Conservation (phyloP, 352 stramenopile genomes). For the Saprolegnia parasitica region DNA sequence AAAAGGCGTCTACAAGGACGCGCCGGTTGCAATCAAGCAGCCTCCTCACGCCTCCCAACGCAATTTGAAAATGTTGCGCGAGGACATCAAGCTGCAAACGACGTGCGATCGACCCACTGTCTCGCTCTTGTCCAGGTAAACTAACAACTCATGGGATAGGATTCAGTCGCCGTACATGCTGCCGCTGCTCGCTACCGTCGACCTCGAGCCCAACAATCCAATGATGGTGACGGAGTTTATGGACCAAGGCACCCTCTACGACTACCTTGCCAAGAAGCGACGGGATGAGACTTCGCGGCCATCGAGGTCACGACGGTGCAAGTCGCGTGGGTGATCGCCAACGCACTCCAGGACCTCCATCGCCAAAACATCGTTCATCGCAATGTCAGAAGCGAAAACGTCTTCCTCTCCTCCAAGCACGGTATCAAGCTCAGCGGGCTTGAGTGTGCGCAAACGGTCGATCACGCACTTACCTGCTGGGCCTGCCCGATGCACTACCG, state of each 20-base stretch:
- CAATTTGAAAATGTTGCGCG: too few species aligned
- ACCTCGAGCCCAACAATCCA: not conserved
- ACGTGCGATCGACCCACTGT: too few species aligned
- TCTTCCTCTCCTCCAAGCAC: not conserved
- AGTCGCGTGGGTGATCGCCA: not conserved
- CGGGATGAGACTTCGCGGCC: too few species aligned
- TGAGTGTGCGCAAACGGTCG: too few species aligned
- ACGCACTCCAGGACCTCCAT: not conserved
- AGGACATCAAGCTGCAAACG: too few species aligned
- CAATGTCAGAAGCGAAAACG: not conserved
- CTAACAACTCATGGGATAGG: too few species aligned
- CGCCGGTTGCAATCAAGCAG: conserved; percentile 31
- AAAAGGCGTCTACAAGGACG: conserved; percentile 30
- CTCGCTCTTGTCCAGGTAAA: too few species aligned
- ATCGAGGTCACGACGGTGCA: not conserved
- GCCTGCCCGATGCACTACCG: too few species aligned
- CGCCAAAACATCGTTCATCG: not conserved
- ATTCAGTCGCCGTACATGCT: too few species aligned
- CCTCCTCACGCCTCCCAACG: too few species aligned
- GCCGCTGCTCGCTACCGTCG: not conserved
- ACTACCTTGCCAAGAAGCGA: too few species aligned
- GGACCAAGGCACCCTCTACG: conserved; percentile 3
- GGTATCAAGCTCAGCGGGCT: not conserved
- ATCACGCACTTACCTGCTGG: too few species aligned
- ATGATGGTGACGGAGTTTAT: not conserved